These are phyloP conservation scores for Pseudogymnoascus sp. DNA, from an alignment of 2,329 filamentous ascomycete genomes.

Conservation along the genomic window DNA sequence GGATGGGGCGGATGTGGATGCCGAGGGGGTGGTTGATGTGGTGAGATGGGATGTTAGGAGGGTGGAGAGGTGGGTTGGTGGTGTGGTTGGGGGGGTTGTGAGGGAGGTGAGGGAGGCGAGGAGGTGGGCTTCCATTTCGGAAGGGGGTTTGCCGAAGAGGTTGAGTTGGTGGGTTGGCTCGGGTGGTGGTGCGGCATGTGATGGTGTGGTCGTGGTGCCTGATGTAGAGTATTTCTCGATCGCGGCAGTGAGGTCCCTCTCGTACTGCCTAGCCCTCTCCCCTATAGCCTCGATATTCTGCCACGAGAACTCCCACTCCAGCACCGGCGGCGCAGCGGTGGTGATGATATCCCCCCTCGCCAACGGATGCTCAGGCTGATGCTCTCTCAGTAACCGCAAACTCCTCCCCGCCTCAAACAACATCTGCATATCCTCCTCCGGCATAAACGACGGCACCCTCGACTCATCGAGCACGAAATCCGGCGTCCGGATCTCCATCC, in stretches of 20 bases:
- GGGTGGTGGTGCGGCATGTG: no score
- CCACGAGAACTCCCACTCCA: slow-evolving; percentile 68
- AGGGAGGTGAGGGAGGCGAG: slow-evolving; percentile 43
- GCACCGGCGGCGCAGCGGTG: slow-evolving; percentile 43
- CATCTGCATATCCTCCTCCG: slow-evolving; percentile 56
- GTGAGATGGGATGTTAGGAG: slow-evolving; percentile 20
- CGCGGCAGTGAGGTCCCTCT: slow-evolving; percentile 33
- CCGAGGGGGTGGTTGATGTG: slow-evolving; percentile 4
- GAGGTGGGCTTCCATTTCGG: slow-evolving; percentile 40
- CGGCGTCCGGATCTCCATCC: slow-evolving; percentile 46
- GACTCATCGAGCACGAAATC: slow-evolving; percentile 56
- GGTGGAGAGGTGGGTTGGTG: slow-evolving; percentile 15
- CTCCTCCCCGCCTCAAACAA: slow-evolving; percentile 78
- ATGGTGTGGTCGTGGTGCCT: not conserved
- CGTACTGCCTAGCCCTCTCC: slow-evolving; percentile 46
- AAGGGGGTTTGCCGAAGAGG: slow-evolving; percentile 42
- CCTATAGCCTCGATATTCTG: slow-evolving; percentile 57
- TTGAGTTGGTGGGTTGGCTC: slow-evolving; percentile 19
- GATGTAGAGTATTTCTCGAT: slow-evolving; percentile 23
- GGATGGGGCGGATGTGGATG: no score
- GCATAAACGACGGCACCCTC: slow-evolving; percentile 64
- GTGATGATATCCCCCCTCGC: slow-evolving; percentile 42
- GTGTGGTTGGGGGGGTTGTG: slow-evolving; percentile 26
- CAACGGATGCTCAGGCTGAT: slow-evolving; percentile 65
- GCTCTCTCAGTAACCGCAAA: slow-evolving; percentile 60